phyloP scores from a whole-genome alignment of 768 basidiomycete genomes.

The Cystoderma amianthinum region DNA sequence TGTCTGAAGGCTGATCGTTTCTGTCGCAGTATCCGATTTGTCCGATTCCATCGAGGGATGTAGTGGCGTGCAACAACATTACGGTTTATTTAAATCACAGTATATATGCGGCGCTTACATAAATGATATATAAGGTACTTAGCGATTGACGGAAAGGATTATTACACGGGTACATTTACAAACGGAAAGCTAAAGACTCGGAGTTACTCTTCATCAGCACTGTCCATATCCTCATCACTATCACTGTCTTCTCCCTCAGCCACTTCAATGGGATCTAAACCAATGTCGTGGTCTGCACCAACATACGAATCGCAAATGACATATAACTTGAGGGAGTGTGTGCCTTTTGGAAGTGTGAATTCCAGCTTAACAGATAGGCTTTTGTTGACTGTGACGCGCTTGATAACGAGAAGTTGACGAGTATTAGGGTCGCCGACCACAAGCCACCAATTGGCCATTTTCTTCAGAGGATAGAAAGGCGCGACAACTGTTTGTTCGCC shows the following conservation, averaged over 20 bases:
- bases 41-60: no score
- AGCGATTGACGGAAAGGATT: no score
- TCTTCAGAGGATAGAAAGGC: constrained; percentile 85
- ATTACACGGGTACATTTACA: neutral
- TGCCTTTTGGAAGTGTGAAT: constrained; percentile 81
- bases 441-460: constrained; percentile 96
- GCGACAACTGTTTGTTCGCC: constrained; percentile 85
- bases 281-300: constrained; percentile 90
- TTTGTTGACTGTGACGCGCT: constrained; percentile 88
- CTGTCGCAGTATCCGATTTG: no score
- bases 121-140: no score
- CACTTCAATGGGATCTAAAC: constrained; percentile 75
- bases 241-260: constrained; percentile 88
- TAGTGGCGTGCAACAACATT: no score
- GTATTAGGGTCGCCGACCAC: constrained; percentile 82
- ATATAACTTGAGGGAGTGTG: constrained; percentile 76
- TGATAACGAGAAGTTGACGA: constrained; percentile 78
- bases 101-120: no score
- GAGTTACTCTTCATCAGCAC: constrained; percentile 42
- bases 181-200: neutral
- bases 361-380: constrained; percentile 83
- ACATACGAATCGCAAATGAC: constrained; percentile 91
- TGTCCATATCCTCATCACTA: constrained; percentile 72
- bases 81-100: no score
- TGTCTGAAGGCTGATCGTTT: no score